A percentile compares a stretch with the other conserved stretches of the same genome.
phyloP scores from a whole-genome alignment of 352 stramenopile genomes.

The Phytophthora citricola region DNA sequence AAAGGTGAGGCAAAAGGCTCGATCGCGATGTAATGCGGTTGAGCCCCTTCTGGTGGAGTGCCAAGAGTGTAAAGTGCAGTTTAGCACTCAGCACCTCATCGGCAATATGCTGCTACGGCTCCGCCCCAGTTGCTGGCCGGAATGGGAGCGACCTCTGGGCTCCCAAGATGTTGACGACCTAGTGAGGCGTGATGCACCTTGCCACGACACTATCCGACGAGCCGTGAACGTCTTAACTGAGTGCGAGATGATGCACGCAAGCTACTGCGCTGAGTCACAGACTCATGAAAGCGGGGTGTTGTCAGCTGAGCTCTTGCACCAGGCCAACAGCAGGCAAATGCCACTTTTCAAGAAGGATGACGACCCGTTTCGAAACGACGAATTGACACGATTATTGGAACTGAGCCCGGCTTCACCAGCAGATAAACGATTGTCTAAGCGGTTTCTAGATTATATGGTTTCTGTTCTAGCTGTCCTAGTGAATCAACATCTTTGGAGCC shows the following conservation, averaged over 20 bases:
- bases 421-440: background rate
- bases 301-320: background rate
- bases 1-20: background rate
- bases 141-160: constrained; percentile 1
- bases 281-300: background rate
- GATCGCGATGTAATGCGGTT: background rate
- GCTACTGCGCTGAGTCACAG: background rate
- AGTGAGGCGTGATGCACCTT: background rate
- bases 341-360: constrained; percentile 3
- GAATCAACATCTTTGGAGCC: constrained; percentile 5
- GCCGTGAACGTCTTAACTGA: background rate
- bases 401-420: background rate
- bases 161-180: constrained; percentile 8
- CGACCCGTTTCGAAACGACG: constrained; percentile 10
- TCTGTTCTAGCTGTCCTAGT: background rate
- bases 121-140: constrained; percentile 5
- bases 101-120: constrained; percentile 1
- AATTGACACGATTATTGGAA: constrained; percentile 1
- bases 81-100: constrained; percentile 11
- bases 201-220: background rate
- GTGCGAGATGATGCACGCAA: background rate
- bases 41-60: constrained; percentile 7
- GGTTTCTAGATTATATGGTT: constrained; percentile 3
- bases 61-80: background rate
- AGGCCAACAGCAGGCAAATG: constrained; percentile 1